Base-by-base conservation (phyloP, 176 grass and related monocot species). In the Oryza nivara region DNA sequence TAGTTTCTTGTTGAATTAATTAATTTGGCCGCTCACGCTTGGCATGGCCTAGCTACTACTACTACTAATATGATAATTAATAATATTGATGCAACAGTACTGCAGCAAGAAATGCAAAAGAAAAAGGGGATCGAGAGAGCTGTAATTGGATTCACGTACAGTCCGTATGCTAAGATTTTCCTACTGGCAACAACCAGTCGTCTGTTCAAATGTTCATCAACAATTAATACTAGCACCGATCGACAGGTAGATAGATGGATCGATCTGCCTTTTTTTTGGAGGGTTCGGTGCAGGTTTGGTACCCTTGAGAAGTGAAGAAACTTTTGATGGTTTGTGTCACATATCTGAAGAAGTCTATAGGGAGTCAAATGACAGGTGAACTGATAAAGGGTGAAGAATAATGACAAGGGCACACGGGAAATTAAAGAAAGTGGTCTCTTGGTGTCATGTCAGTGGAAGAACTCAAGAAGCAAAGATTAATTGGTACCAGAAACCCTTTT, bases 1-100 rank as follows among this genome's bases (percentile, higher is more conserved):
- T 86, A 67, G 11, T 58, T 58, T 58, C 54, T 81, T 79, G 77
- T 45, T 61, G 70, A 80, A 86, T 86, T 86, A 80, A 80, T 86
- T 86, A 75, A 43, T 64, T 80, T 16, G 46, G n/a, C 6, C 14
- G 12, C 44, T 67, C 85, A 68, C 60, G 77, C 44, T 86, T 80
- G 60, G 60, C 84, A 73, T 80, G 85, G 36, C 17, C 85, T 68
- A 86, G 73, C 77, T 38, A 1, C 36, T 51, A 56, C 43, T 51
- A 56, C 43, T 44, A 23, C 17, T 17, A 58, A 10, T 0, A 11
- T 45, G 3, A 7, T 2, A 52, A 15, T 41, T 41, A 32, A 32
- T 32, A 32, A 41, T 67, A 13, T 13, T 83, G 80, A 22, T 47
- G 15, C 40, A 74, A 47, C 48, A 43, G 69, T 63, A 63, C 30